These are phyloP conservation scores for Kwoniella pini DNA, from an alignment of 768 basidiomycete genomes.

Conservation along the genomic window DNA sequence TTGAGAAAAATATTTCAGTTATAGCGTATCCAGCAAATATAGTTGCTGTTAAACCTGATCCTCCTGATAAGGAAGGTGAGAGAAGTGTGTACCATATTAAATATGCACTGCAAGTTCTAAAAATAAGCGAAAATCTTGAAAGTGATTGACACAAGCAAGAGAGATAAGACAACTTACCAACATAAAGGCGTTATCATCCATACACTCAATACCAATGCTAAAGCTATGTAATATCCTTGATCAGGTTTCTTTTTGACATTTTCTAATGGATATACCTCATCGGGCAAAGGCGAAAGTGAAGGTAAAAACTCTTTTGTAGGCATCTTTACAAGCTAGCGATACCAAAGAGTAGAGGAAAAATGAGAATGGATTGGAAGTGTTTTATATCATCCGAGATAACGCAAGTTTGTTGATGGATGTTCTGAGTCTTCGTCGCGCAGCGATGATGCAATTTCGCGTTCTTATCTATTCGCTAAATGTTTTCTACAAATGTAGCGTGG, in stretches of 20 bases:
- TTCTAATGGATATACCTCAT: conserved; percentile 34
- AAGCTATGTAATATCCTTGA: conserved; percentile 36
- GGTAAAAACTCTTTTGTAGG: conserved; percentile 7
- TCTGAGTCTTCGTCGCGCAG: too few species aligned
- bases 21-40: conserved; percentile 44
- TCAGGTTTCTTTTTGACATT: conserved; percentile 23
- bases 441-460: too few species aligned
- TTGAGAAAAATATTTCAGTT: conserved; percentile 43
- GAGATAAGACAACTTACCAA: conserved; percentile 23
- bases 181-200: conserved; percentile 45
- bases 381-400: too few species aligned
- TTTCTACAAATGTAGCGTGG: too few species aligned
- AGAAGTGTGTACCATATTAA: conserved; percentile 41
- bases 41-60: conserved; percentile 26
- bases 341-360: too few species aligned
- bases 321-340: too few species aligned
- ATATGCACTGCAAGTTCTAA: conserved; percentile 30
- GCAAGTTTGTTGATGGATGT: too few species aligned
- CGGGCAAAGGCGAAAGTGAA: conserved; percentile 28
- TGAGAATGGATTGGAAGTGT: too few species aligned
- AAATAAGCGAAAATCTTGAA: too few species aligned
- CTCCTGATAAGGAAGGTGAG: conserved; percentile 9
- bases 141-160: too few species aligned
- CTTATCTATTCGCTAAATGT: too few species aligned
- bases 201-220: conserved; percentile 35